Percentiles rank a stretch among this genome's conserved stretches.
phyloP scores from a whole-genome alignment of 257 asterid species.

The Euphrasia confusa region DNA sequence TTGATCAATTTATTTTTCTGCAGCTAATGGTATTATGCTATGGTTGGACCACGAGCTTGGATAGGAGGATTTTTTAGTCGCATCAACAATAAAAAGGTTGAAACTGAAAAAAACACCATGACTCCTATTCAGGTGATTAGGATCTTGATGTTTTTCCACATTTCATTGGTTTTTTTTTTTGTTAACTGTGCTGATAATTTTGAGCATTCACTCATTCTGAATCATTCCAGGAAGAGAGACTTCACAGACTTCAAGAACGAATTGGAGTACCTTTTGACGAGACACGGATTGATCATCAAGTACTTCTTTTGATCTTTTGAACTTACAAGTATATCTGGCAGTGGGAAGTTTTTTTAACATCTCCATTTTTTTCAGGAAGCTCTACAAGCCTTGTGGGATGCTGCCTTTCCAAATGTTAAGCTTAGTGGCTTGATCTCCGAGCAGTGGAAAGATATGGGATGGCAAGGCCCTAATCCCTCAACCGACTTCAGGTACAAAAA shows the following conservation, averaged over 20 bases:
- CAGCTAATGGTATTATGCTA: conserved; percentile 98
- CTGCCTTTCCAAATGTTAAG: conserved; percentile 64
- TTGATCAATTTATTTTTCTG: conserved; percentile 21
- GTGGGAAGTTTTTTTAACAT: not conserved
- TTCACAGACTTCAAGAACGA: conserved; percentile 68
- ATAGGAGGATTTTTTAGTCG: conserved; percentile 84
- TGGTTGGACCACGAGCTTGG: conserved; percentile 98
- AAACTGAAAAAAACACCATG: conserved; percentile 49
- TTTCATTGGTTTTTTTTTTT: not conserved
- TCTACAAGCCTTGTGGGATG: conserved; percentile 66
- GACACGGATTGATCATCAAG: conserved; percentile 66
- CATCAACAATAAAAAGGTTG: conserved; percentile 51
- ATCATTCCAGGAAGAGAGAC: conserved; percentile 66
- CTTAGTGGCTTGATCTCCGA: conserved; percentile 75
- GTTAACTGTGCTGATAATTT: not conserved
- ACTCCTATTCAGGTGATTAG: conserved; percentile 63
- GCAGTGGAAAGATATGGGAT: conserved; percentile 99
- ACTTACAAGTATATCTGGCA: not conserved
- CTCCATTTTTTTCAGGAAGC: conserved; percentile 54
- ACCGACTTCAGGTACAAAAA: conserved; percentile 78
- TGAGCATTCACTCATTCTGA: conserved; percentile 6
- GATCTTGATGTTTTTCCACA: not conserved
- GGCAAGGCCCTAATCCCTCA: conserved; percentile 96
- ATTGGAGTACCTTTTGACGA: conserved; percentile 81
- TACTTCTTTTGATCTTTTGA: conserved; percentile 31